These are phyloP conservation scores for Cyberlindnera saturnus DNA, from an alignment of 805 yeast genomes.

Conservation along the genomic window DNA sequence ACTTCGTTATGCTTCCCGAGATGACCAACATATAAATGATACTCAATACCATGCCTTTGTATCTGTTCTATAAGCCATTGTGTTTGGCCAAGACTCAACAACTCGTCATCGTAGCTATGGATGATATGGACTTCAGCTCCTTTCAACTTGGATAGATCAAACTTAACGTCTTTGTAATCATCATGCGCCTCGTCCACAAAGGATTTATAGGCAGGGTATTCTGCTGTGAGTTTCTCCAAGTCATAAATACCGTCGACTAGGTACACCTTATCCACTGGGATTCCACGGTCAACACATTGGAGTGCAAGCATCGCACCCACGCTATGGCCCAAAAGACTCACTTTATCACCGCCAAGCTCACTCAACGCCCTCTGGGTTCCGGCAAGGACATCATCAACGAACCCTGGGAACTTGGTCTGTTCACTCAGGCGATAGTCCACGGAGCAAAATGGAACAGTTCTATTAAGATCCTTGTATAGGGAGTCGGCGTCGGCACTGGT, in stretches of 20 bases:
- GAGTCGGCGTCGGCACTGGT: conserved; percentile 49
- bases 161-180: conserved; percentile 16
- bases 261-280: conserved; percentile 23
- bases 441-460: conserved; percentile 22
- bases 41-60: conserved; percentile 10
- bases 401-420: conserved; percentile 53
- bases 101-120: conserved; percentile 65
- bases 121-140: conserved; percentile 31
- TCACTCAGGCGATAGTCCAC: conserved; percentile 68
- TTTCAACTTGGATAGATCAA: conserved; percentile 2
- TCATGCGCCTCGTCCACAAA: conserved; percentile 59
- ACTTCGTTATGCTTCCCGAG: conserved; percentile 68
- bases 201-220: conserved; percentile 51
- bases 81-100: conserved; percentile 49
- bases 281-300: conserved; percentile 5
- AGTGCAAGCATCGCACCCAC: conserved; percentile 59
- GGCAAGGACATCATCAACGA: conserved; percentile 45
- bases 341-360: conserved; percentile 9
- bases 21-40: conserved; percentile 26
- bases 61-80: conserved; percentile 32
- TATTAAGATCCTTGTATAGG: conserved; percentile 20
- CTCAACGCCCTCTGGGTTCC: conserved; percentile 25
- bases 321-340: conserved; percentile 62
- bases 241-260: conserved; percentile 71
- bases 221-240: conserved; percentile 41